Percentiles rank a stretch among this genome's conserved stretches.
phyloP scores from a whole-genome alignment of 306 rosid species.

The Prunus mume region DNA sequence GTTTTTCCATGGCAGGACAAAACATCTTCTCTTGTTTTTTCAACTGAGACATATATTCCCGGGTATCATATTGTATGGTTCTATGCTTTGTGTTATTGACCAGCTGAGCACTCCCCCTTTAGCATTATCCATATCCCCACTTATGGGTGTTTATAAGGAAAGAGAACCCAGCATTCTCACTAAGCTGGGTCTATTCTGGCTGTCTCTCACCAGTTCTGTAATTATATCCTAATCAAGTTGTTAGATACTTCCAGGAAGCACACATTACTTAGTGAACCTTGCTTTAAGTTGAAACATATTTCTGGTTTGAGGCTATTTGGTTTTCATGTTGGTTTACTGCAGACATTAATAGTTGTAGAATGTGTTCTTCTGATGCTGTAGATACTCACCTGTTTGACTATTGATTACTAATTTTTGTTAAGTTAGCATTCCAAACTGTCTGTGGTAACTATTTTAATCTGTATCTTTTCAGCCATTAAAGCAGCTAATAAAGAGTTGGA shows the following conservation, averaged over 20 bases:
- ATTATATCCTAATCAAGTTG: neutral
- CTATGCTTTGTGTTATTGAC: neutral
- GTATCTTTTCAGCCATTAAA: conserved; percentile 68
- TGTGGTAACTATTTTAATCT: conserved; percentile 9
- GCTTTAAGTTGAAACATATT: neutral
- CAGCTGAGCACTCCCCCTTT: neutral
- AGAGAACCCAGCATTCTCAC: neutral
- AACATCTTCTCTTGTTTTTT: too few species aligned
- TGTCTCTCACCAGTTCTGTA: neutral
- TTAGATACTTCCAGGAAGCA: neutral
- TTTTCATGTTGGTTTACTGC: neutral
- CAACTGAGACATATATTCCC: too few species aligned
- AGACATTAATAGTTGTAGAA: neutral
- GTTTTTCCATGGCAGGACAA: too few species aligned
- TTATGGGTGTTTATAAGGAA: neutral
- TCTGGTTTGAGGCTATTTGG: neutral
- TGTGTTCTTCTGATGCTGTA: neutral
- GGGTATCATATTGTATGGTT: too few species aligned
- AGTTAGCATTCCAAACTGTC: neutral
- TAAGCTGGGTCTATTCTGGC: neutral
- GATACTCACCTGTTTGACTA: neutral
- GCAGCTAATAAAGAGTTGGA: conserved; percentile 82
- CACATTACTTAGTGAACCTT: neutral
- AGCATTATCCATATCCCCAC: neutral
- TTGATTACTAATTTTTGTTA: conserved; percentile 8